Evolutionary conservation across 1,284 basidiomycete genomes (phyloP).

Genomic region (Peniophora sp.): DNA sequence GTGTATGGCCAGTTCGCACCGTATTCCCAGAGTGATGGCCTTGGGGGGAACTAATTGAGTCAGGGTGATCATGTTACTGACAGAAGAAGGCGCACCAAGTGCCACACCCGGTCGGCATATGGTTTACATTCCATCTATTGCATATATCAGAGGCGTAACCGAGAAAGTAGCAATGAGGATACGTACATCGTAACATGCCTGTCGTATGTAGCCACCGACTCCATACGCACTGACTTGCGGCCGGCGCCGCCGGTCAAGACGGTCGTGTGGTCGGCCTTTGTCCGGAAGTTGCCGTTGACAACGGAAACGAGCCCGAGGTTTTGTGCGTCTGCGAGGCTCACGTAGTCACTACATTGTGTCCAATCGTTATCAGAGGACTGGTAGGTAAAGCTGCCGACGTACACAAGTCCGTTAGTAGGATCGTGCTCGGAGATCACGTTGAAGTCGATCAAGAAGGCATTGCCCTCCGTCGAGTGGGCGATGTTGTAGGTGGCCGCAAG

Average conservation of each 20-base stretch:
- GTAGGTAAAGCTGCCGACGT: constrained; percentile 13
- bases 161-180: not conserved
- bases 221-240: constrained; percentile 51
- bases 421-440: constrained; percentile 43
- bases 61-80: not conserved
- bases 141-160: not conserved
- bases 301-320: constrained; percentile 22
- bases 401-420: constrained; percentile 61
- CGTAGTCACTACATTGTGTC: constrained; percentile 24
- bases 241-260: constrained; percentile 42
- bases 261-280: constrained; percentile 46
- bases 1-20: constrained; percentile 13
- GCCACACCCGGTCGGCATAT: constrained; percentile 62
- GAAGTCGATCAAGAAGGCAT: constrained; percentile 42
- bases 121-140: constrained; percentile 42
- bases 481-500: constrained; percentile 30
- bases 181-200: constrained; percentile 52
- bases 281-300: constrained; percentile 17
- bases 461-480: constrained; percentile 39
- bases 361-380: not conserved
- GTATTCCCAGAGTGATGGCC: constrained; percentile 33
- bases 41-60: constrained; percentile 17
- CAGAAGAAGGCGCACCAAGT: constrained; percentile 25
- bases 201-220: constrained; percentile 41
- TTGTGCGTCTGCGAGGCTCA: constrained; percentile 19